Conservation (phyloP, 176 grass and related monocot species). For the Guadua angustifolia region DNA sequence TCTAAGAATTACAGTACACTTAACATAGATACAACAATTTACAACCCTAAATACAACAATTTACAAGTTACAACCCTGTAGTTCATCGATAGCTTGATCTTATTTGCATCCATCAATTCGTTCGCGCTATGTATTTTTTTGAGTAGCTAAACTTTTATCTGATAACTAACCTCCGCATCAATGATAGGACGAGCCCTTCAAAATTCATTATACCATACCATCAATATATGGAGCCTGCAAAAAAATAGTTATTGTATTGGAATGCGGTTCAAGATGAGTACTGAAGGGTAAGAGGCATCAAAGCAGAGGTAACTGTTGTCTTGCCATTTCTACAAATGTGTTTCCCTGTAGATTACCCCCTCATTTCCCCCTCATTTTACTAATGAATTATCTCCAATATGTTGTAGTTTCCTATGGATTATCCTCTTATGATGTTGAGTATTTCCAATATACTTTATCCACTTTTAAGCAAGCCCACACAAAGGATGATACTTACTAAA, state of each 20-base stretch:
- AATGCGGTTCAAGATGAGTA: conserved; percentile 86
- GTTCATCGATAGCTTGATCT: neutral
- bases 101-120: neutral
- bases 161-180: neutral
- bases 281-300: conserved; percentile 82
- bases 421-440: too few relatives aligned
- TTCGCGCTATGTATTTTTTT: neutral
- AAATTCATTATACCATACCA: conserved; percentile 85
- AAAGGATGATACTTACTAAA: too few relatives aligned
- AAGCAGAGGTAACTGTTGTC: neutral
- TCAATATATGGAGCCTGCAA: conserved; percentile 76
- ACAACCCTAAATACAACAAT: too few relatives aligned
- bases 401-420: neutral
- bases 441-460: too few relatives aligned
- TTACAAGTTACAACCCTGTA: too few relatives aligned
- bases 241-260: conserved; percentile 68
- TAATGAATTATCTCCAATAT: neutral
- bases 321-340: neutral
- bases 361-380: too few relatives aligned
- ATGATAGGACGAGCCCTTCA: conserved; percentile 71
- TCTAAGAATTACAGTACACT: neutral
- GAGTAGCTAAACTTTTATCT: neutral
- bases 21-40: neutral
- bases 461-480: too few relatives aligned
- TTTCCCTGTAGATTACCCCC: neutral